Evolutionary conservation across 169 alveolate genomes (phyloP).

Genomic region (Eimeria sp.): DNA sequence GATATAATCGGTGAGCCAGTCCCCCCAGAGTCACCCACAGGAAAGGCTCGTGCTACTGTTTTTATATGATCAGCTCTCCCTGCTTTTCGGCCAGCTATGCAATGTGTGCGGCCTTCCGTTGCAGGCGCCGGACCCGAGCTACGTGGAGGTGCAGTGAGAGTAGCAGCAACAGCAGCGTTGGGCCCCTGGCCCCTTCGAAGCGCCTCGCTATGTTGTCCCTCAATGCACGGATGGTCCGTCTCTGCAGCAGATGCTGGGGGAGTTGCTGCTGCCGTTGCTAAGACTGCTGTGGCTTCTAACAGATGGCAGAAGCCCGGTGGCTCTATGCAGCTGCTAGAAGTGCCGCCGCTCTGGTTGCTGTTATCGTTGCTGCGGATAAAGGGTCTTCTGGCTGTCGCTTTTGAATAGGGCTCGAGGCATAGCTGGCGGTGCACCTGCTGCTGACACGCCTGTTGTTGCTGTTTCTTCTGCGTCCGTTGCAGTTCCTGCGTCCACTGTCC

Average conservation of each 20-base stretch:
- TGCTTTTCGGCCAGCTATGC: background rate
- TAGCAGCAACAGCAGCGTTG: background rate
- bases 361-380: background rate
- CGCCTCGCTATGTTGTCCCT: background rate
- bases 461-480: constrained; percentile 5
- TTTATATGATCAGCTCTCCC: background rate
- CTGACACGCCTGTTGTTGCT: background rate
- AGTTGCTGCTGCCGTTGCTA: background rate
- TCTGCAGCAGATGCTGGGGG: background rate
- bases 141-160: background rate
- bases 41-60: background rate
- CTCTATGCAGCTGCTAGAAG: background rate
- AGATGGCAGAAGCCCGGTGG: background rate
- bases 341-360: background rate
- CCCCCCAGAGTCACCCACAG: background rate
- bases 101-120: background rate
- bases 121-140: background rate
- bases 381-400: background rate
- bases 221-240: background rate
- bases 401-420: background rate
- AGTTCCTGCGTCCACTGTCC: background rate
- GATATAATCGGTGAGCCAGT: background rate
- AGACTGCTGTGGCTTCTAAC: background rate
- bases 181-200: background rate
- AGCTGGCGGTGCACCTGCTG: background rate